These are phyloP conservation scores for Glycine tomentella DNA, from an alignment of 306 rosid species.

Conservation along the genomic window DNA sequence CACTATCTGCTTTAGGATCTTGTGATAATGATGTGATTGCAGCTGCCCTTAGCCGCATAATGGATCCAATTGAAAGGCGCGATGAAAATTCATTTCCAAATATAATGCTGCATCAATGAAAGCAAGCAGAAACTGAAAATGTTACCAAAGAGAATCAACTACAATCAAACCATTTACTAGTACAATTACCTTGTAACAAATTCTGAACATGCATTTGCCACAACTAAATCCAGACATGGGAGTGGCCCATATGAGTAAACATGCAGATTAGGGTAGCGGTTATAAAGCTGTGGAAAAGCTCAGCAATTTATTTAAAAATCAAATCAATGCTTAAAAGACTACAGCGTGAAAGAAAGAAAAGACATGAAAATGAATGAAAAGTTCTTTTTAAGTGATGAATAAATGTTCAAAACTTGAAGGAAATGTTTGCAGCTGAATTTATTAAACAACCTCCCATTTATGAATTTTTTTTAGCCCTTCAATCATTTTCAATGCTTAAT, in stretches of 20 bases:
- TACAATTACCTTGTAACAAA: conserved; percentile 79
- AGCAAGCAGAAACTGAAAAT: conserved; percentile 35
- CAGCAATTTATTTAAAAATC: conserved; percentile 25
- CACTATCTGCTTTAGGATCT: conserved; percentile 68
- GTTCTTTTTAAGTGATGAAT: neutral
- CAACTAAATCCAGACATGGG: conserved; percentile 85
- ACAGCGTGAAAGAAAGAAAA: neutral
- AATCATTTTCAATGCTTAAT: conserved; percentile 27
- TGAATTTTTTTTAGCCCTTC: neutral
- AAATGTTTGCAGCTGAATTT: conserved; percentile 10
- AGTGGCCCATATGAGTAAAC: conserved; percentile 93
- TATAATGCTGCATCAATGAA: conserved; percentile 70
- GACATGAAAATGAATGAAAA: neutral
- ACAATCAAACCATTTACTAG: conserved; percentile 26
- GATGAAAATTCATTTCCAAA: conserved; percentile 83
- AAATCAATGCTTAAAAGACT: conserved; percentile 17
- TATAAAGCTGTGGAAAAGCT: conserved; percentile 65
- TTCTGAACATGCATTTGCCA: conserved; percentile 83
- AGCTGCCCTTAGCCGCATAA: conserved; percentile 87
- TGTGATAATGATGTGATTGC: conserved; percentile 79
- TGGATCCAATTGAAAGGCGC: conserved; percentile 82
- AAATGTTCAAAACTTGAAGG: neutral
- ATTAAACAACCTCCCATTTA: conserved; percentile 36
- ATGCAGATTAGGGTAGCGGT: conserved; percentile 73
- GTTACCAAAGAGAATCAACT: conserved; percentile 21